Base-by-base conservation (phyloP, 2,329 filamentous ascomycete genomes). In the Botrytis galanthina region DNA sequence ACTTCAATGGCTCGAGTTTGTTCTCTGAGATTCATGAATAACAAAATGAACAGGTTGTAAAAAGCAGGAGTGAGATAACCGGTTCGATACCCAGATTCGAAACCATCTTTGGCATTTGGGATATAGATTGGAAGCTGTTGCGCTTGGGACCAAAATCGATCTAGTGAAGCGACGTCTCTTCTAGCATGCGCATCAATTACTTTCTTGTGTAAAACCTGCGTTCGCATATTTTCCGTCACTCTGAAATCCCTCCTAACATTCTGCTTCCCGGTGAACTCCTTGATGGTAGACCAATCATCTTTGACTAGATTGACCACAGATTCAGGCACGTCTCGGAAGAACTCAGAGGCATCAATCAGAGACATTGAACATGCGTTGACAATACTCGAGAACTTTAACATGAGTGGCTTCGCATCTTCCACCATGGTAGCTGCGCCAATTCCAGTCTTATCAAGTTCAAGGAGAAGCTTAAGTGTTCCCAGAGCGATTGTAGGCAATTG, bases 1-100 rank as follows among this genome's bases (percentile, higher is more conserved):
- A 88, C 83, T 42, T 86, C 82, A n/a, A 89, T 83, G 0, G 87
- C 86, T 18, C 81, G 79, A 46, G 83, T 77, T 6, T 83, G 79
- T 62, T 82, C 80, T 29, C 80, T 79, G n/a, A 88, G 74, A 3
- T 79, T 76, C 79, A 88, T 82, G 76, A 85, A 87, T 1, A 82
- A 80, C 9, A 82, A 79, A 62, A 89, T 83, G 73, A 89, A 85
- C 14, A 82, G 76, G 72, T 84, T 82, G 75, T 84, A 86, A 6
- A 86, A 73, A 7, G 71, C 54, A 20, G 66, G 22, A 39, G 77
- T 76, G n/a, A 81, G 69, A 32, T 57, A 75, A 7, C 76, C 76
- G 60, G 22, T 39, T 62, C 54, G 64, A 37, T 73, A 64, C 16
- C 48, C 32, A 70, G 54, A n/a, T 44, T 35, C 4, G 32, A 5